Percentiles rank a stretch among this genome's conserved stretches.
Evolutionary conservation across 1,284 basidiomycete genomes (phyloP).

Genomic region (Heterobasidion occidentale): DNA sequence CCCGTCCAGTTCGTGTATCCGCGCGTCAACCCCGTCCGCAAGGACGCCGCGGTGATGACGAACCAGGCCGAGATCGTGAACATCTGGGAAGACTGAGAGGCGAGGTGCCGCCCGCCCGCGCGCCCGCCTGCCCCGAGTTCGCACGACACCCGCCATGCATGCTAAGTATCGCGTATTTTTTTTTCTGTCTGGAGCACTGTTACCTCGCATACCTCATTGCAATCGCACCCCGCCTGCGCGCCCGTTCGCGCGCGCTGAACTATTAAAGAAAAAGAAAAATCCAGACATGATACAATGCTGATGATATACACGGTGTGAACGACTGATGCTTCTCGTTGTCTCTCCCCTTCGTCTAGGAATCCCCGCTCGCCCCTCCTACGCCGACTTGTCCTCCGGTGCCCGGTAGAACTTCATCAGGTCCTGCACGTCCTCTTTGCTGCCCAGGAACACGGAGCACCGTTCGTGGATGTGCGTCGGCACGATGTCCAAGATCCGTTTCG

Average conservation of each 20-base stretch:
- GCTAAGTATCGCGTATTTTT: background rate
- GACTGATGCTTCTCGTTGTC: background rate
- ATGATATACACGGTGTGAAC: background rate
- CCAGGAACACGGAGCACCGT: slow-evolving; percentile 90
- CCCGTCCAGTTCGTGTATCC: slow-evolving; percentile 70
- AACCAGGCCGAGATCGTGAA: slow-evolving; percentile 72
- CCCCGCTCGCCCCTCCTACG: background rate
- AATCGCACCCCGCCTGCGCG: background rate
- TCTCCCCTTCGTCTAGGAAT: background rate
- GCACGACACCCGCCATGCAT: background rate
- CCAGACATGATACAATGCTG: background rate
- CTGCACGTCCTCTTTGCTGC: slow-evolving; percentile 89
- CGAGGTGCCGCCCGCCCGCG: background rate
- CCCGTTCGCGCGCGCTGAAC: too few relatives aligned
- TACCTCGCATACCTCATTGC: background rate
- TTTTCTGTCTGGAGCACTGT: background rate
- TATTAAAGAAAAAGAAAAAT: too few relatives aligned
- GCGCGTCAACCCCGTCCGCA: slow-evolving; percentile 64
- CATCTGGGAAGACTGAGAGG: background rate
- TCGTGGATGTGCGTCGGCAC: slow-evolving; percentile 88
- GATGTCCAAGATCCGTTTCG: slow-evolving; percentile 88
- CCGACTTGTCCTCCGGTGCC: background rate
- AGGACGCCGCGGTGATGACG: slow-evolving; percentile 79
- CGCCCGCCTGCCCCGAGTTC: background rate
- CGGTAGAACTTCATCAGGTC: slow-evolving; percentile 83